A percentile compares a stretch with the other conserved stretches of the same genome.
These are phyloP conservation scores for Brettanomyces sp. DNA, from an alignment of 805 yeast species.

Conservation along the genomic window DNA sequence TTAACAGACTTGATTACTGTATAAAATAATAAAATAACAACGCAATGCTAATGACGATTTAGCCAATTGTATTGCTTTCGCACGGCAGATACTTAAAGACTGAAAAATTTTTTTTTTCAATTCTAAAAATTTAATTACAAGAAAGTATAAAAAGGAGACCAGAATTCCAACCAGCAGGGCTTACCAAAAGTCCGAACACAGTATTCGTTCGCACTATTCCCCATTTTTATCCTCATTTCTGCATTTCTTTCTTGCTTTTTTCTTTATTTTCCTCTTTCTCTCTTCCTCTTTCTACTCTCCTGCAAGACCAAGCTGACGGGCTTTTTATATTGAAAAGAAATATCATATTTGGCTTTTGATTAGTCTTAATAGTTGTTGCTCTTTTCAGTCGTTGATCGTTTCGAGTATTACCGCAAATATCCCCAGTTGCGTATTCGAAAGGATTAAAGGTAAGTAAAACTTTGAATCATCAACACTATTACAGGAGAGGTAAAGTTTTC, in stretches of 20 bases:
- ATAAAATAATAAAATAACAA: too few relatives aligned
- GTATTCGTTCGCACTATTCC: not conserved
- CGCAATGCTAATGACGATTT: too few relatives aligned
- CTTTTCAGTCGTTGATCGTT: not conserved
- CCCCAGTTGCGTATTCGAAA: not conserved
- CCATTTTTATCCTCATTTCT: not conserved
- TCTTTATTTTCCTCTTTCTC: constrained; percentile 4
- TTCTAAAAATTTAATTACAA: too few relatives aligned
- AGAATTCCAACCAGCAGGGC: not conserved
- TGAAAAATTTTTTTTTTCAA: too few relatives aligned
- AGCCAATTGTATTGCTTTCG: too few relatives aligned
- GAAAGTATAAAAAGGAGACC: not conserved
- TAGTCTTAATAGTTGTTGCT: not conserved
- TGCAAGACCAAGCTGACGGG: constrained; percentile 9
- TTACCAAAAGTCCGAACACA: not conserved
- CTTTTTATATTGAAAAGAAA: constrained; percentile 1
- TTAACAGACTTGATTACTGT: too few relatives aligned
- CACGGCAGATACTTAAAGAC: too few relatives aligned
- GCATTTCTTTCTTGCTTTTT: not conserved
- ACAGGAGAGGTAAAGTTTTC: constrained; percentile 2
- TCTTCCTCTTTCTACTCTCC: constrained; percentile 12
- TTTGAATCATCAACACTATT: not conserved
- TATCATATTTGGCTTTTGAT: not conserved
- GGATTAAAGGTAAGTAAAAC: constrained; percentile 1
- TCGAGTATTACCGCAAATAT: not conserved